Evolutionary conservation across 768 basidiomycete species (phyloP), one percentile per base, ranked within the genome.

Genomic region (Russula ochroleuca): DNA sequence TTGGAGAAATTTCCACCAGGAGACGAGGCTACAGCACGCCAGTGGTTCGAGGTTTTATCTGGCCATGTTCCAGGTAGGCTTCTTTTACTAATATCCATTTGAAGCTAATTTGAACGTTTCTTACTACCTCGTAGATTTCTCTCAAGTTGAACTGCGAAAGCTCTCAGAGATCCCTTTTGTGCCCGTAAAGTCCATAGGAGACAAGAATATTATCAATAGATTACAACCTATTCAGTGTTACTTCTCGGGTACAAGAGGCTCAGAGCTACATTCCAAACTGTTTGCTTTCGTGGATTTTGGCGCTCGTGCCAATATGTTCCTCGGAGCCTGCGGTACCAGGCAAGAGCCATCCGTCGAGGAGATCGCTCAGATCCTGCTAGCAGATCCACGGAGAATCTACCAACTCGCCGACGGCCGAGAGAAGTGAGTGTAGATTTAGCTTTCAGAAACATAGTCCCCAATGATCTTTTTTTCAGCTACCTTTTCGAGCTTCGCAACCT

Each of bases 201-300:
- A 70, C 66, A 40, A 73, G 69, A 4, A 23, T n/a, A 21, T 43
- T 5, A 17, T 57, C 28, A 57, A 38, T 61, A 68, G 17, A 37
- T 71, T 88, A 28, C 72, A 81, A 28, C 89, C 90, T 10, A 77
- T 71, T 3, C 86, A 87, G 60, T 93, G 91, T 67, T 92, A 87
- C 71, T 80, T 94, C 61, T 82, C 81, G 3, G 77, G 79, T 33
- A 76, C 79, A 56, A 73, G 77, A 19, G 76, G 78, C 28, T 80
- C 81, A 28, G 79, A 81, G 40, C 84, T 93, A 45, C 88, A 91
- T 70, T 87, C 88, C 3, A 87, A 88, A 67, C 75, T 96, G 1
- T 97, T 98, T 70, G 80, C 83, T 38, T 97, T 94, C 69, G 85
- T 98, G 55, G 87, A 96, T 72, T 97, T 96, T 71, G 95, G 94